Conservation (phyloP, 2,329 filamentous ascomycete species). For the Bipolaris oryzae region DNA sequence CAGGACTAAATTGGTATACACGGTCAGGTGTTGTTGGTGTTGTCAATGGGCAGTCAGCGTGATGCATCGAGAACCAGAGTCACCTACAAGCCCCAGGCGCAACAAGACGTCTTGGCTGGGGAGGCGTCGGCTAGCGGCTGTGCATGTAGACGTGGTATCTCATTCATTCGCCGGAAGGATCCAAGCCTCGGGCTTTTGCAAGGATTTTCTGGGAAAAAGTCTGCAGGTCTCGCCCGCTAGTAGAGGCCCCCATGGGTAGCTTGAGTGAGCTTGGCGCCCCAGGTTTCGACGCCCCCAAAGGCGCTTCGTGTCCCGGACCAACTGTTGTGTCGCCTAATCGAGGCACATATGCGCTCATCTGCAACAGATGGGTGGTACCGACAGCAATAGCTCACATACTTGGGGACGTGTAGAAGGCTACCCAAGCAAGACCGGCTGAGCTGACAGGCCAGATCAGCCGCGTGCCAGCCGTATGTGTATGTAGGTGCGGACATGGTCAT, state of each 20-base stretch:
- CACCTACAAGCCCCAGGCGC: slow-evolving; percentile 4
- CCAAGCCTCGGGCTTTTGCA: slow-evolving; percentile 26
- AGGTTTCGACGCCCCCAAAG: slow-evolving; percentile 35
- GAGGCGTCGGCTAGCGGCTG: slow-evolving; percentile 26
- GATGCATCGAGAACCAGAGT: slow-evolving; percentile 26
- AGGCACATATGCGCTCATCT: slow-evolving; percentile 23
- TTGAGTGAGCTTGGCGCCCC: slow-evolving; percentile 41
- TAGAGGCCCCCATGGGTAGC: slow-evolving; percentile 22
- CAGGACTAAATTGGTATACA: slow-evolving; percentile 18
- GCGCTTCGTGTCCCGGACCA: slow-evolving; percentile 36
- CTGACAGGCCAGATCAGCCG: slow-evolving; percentile 19
- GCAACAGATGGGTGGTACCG: slow-evolving; percentile 13
- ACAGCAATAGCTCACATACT: slow-evolving; percentile 8
- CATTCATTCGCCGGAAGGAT: slow-evolving; percentile 32
- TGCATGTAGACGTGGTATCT: slow-evolving; percentile 21
- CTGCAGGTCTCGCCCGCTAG: slow-evolving; percentile 31
- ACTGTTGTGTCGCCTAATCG: slow-evolving; percentile 35
- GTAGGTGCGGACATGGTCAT: slow-evolving; percentile 15
- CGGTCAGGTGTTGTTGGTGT: slow-evolving; percentile 25
- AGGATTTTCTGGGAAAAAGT: slow-evolving; percentile 27
- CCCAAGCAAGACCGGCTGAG: slow-evolving; percentile 4
- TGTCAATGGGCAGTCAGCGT: slow-evolving; percentile 23
- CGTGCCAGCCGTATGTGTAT: slow-evolving; percentile 18
- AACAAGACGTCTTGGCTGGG: slow-evolving; percentile 18
- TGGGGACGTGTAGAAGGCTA: slow-evolving; percentile 2